Conservation (phyloP, 1,139 yeast genomes). For the Geotrichum bryndzae region DNA sequence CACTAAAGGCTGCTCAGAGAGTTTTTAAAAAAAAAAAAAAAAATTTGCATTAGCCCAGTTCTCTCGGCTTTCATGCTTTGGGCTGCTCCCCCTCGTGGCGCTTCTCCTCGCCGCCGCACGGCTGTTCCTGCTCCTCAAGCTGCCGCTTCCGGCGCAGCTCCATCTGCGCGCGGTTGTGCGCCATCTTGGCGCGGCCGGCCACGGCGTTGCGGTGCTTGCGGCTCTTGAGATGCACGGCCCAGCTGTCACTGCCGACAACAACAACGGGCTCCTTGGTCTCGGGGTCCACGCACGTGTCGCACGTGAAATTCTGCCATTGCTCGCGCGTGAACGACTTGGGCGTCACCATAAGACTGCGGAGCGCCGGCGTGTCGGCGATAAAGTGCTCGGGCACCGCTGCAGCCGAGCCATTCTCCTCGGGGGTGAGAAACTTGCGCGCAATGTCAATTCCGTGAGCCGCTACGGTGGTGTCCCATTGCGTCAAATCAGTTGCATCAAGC, state of each 20-base stretch:
- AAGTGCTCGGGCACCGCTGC: slow-evolving; percentile 2
- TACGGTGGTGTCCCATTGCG: slow-evolving; percentile 55
- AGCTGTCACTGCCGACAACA: slow-evolving; percentile 68
- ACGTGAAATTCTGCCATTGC: slow-evolving; percentile 64
- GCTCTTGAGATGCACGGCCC: slow-evolving; percentile 63
- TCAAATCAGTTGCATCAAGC: slow-evolving; percentile 70
- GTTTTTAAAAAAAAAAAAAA: too few species aligned
- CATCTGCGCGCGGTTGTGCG: slow-evolving; percentile 11
- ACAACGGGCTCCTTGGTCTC: slow-evolving; percentile 46
- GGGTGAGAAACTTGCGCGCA: slow-evolving; percentile 40
- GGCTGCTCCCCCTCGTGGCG: neutral
- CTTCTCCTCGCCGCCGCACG: too few species aligned
- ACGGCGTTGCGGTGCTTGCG: slow-evolving; percentile 36
- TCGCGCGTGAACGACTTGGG: slow-evolving; percentile 24
- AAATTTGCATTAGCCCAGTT: too few species aligned
- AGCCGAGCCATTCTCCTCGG: neutral
- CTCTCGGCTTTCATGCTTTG: neutral
- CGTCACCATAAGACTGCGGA: slow-evolving; percentile 35
- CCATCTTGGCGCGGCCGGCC: slow-evolving; percentile 7
- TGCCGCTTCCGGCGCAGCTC: slow-evolving; percentile 1
- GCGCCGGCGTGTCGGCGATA: slow-evolving; percentile 43
- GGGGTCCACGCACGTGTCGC: slow-evolving; percentile 49
- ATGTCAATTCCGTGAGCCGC: slow-evolving; percentile 49
- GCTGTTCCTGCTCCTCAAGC: neutral
- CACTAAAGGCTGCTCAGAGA: too few species aligned